phyloP scores from a whole-genome alignment of 2,329 filamentous ascomycete genomes.

The Coleophoma crateriformis region DNA sequence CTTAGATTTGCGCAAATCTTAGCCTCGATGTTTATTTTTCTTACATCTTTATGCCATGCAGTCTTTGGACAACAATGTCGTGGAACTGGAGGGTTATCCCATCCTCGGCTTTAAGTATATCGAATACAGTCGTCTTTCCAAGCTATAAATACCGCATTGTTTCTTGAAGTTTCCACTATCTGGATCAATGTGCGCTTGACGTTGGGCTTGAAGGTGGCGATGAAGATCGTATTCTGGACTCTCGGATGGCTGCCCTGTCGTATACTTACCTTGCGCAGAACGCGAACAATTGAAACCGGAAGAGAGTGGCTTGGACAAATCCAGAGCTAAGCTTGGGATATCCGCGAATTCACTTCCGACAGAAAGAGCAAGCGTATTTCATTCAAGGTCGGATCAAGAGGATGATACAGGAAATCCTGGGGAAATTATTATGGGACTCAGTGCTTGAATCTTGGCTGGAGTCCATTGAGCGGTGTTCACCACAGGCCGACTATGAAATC shows the following conservation, averaged over 20 bases:
- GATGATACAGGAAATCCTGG: too few relatives aligned
- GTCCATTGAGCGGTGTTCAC: too few relatives aligned
- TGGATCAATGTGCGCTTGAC: not conserved
- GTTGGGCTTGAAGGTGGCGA: conserved; percentile 3
- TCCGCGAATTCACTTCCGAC: too few relatives aligned
- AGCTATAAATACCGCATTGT: not conserved
- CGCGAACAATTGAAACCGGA: conserved; percentile 10
- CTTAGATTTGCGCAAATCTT: too few relatives aligned
- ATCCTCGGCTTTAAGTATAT: not conserved
- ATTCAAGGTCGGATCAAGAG: too few relatives aligned
- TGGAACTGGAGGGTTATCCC: not conserved
- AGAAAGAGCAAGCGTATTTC: too few relatives aligned
- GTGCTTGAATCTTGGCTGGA: too few relatives aligned
- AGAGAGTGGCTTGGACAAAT: conserved; percentile 1
- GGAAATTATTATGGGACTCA: too few relatives aligned
- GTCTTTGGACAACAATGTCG: not conserved
- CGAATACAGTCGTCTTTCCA: not conserved
- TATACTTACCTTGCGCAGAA: conserved; percentile 5
- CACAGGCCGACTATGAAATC: too few relatives aligned
- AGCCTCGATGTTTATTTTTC: too few relatives aligned
- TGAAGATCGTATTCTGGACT: conserved; percentile 8
- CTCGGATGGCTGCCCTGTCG: conserved; percentile 7
- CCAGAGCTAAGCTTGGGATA: too few relatives aligned
- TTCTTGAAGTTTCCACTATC: not conserved
- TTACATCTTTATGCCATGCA: not conserved